Base-by-base conservation (phyloP, 2,329 filamentous ascomycete species). In the Colletotrichum sp. region DNA sequence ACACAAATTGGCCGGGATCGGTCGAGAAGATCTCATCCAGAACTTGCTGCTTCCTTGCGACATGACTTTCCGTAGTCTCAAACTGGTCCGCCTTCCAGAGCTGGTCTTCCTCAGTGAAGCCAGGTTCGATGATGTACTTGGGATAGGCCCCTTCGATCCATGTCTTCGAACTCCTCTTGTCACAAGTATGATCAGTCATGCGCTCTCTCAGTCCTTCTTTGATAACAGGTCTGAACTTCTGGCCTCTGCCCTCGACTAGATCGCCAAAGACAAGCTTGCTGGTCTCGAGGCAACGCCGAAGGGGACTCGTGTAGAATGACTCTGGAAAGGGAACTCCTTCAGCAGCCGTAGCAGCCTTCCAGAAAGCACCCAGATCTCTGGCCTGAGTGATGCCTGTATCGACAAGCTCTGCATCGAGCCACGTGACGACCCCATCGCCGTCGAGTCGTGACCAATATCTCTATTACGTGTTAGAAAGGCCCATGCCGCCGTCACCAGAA, bases 181-280 rank as follows among this genome's bases (percentile, higher is more conserved):
- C 91, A 80, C 92, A 93, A 0, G 91, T 93, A 80, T 93, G 92
- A 70, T 89, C 85, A 10, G 90, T 91, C 73, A 92, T 87, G 4
- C 89, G 88, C 81, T 94, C 92, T 24, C 92, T 86, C 16, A 93
- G 84, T 6, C 88, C 80, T 74, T 93, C 92, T 80, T 92, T 92
- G 79, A 93, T 82, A 3, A 87, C 82, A 0, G 91, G 90, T 8
- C 81, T 83, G 76, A 91, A 91, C 0, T 85, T 83, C 13, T 78
- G 80, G 81, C 52, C 88, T 77, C 71, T 84, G 66, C 78, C 75
- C 15, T 78, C 71, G 70, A 82, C 78, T 8, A 92, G 81, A 1
- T 85, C 85, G 0, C 80, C 79, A 78, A 90, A 93, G 8, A 89
- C 88, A 4, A 90, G 81, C 30, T 85, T 83, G 2, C 89, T 89